phyloP scores from a whole-genome alignment of 2,329 filamentous ascomycete species.

The Bertia moriformis region DNA sequence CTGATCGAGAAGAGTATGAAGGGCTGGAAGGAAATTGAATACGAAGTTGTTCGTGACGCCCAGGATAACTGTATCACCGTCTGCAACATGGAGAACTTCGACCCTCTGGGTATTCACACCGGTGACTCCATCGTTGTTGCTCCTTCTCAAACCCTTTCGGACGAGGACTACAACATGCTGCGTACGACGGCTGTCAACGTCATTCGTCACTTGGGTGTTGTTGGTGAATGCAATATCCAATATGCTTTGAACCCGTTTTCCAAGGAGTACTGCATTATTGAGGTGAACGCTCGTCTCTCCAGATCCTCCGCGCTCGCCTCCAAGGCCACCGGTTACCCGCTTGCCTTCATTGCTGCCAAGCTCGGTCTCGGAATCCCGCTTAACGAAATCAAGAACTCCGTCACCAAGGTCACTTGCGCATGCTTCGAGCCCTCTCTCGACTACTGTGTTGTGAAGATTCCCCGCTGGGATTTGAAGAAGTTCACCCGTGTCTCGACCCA shows the following conservation, averaged over 20 bases:
- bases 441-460: constrained; percentile 98
- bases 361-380: constrained; percentile 85
- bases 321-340: constrained; percentile 89
- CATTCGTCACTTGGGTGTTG: constrained; percentile 89
- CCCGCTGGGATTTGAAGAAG: constrained; percentile 97
- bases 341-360: constrained; percentile 95
- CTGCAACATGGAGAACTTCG: constrained; percentile 99
- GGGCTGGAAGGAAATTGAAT: constrained; percentile 99
- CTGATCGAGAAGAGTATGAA: constrained; percentile 98
- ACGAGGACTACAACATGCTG: constrained; percentile 98
- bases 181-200: constrained; percentile 93
- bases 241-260: constrained; percentile 94
- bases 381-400: constrained; percentile 90
- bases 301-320: constrained; percentile 90
- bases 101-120: constrained; percentile 92
- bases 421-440: constrained; percentile 98
- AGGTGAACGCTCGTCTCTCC: constrained; percentile 92
- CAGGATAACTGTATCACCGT: constrained; percentile 98
- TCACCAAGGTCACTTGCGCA: constrained; percentile 88
- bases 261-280: constrained; percentile 95
- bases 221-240: constrained; percentile 98
- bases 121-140: constrained; percentile 97
- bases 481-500: constrained; percentile 93
- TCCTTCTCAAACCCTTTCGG: constrained; percentile 87
- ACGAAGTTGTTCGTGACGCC: constrained; percentile 90